Evolutionary conservation across 192 early-diverging fungal species (phyloP).

Genomic region (Coemansia sp.): DNA sequence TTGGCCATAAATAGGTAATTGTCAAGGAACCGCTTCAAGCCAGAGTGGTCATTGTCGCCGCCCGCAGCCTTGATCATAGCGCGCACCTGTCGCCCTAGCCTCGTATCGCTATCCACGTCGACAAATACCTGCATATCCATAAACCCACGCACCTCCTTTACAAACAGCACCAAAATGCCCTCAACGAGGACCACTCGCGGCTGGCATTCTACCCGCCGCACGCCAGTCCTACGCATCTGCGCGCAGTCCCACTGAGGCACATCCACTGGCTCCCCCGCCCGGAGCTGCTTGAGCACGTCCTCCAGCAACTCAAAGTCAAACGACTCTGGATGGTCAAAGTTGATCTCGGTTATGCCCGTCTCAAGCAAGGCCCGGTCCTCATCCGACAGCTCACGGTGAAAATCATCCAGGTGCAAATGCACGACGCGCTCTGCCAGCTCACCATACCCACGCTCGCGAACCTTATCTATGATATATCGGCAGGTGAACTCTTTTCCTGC

Average conservation of each 20-base stretch:
- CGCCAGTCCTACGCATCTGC: slow-evolving; percentile 21
- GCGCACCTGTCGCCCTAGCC: slow-evolving; percentile 56
- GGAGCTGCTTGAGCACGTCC: slow-evolving; percentile 53
- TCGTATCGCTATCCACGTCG: slow-evolving; percentile 79
- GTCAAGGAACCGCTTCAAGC: slow-evolving; percentile 60
- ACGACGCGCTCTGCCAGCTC: slow-evolving; percentile 56
- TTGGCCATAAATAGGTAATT: slow-evolving; percentile 76
- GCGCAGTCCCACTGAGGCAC: slow-evolving; percentile 68
- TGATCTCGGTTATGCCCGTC: slow-evolving; percentile 52
- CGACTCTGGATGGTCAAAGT: slow-evolving; percentile 73
- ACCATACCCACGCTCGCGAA: slow-evolving; percentile 45
- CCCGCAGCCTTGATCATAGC: slow-evolving; percentile 21
- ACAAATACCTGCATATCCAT: slow-evolving; percentile 82
- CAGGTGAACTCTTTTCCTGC: slow-evolving; percentile 51
- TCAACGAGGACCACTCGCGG: slow-evolving; percentile 75
- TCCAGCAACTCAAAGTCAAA: slow-evolving; percentile 75
- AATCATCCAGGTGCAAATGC: slow-evolving; percentile 65
- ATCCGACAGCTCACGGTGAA: slow-evolving; percentile 58
- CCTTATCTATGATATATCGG: slow-evolving; percentile 41
- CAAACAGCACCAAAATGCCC: slow-evolving; percentile 78
- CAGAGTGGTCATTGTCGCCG: slow-evolving; percentile 17
- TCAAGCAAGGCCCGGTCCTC: slow-evolving; percentile 56
- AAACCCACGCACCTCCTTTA: slow-evolving; percentile 59
- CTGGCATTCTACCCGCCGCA: slow-evolving; percentile 24
- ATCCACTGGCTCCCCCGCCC: slow-evolving; percentile 48